These are phyloP conservation scores for Porogramme epimiltina DNA, from an alignment of 1,284 basidiomycete species.

Conservation along the genomic window DNA sequence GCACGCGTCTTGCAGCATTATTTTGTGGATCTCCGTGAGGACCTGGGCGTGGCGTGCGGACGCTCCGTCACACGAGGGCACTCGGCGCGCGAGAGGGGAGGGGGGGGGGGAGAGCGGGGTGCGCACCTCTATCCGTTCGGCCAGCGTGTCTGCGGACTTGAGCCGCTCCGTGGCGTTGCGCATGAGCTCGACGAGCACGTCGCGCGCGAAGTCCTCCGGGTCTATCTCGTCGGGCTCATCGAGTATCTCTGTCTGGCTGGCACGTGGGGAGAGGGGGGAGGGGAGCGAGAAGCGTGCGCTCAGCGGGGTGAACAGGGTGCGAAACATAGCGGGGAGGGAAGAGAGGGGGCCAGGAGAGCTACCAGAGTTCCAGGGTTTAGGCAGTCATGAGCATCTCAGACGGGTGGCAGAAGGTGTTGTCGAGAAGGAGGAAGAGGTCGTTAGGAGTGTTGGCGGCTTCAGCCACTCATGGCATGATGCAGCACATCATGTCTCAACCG, in stretches of 20 bases:
- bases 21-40: slow-evolving; percentile 59
- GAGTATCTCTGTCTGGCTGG: slow-evolving; percentile 15
- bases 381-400: slow-evolving; percentile 13
- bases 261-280: slow-evolving; percentile 25
- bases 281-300: slow-evolving; percentile 34
- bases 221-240: slow-evolving; percentile 45
- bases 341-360: slow-evolving; percentile 4
- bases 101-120: neutral
- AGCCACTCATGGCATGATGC: slow-evolving; percentile 13
- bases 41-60: slow-evolving; percentile 39
- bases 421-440: slow-evolving; percentile 1
- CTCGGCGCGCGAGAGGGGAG: neutral
- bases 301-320: slow-evolving; percentile 37
- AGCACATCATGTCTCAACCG: slow-evolving; percentile 1
- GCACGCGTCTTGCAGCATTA: slow-evolving; percentile 56
- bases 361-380: slow-evolving; percentile 16
- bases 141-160: slow-evolving; percentile 51
- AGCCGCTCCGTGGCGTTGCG: slow-evolving; percentile 65
- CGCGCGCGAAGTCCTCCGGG: slow-evolving; percentile 72
- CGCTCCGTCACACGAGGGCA: neutral
- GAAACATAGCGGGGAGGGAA: slow-evolving; percentile 29
- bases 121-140: slow-evolving; percentile 53
- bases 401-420: slow-evolving; percentile 2
- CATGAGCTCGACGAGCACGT: slow-evolving; percentile 73
- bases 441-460: slow-evolving; percentile 10